Conservation (phyloP, 768 basidiomycete species). For the Tulasnella sp. region DNA sequence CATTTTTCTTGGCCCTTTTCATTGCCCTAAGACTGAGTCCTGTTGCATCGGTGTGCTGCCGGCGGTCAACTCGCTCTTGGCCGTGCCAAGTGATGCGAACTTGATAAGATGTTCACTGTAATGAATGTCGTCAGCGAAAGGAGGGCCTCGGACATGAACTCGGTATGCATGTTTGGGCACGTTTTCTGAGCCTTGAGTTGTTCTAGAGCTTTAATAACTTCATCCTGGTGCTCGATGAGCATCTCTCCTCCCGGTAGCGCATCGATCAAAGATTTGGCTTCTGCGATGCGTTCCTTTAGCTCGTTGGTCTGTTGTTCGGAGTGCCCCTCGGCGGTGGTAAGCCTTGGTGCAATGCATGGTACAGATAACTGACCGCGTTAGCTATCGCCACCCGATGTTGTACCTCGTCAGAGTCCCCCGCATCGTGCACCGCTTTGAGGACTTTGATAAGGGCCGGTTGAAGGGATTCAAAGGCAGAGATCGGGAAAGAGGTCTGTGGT, state of each 20-base stretch:
- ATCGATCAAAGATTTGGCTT: slow-evolving; percentile 58
- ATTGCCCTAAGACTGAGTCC: not conserved
- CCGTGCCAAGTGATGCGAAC: not conserved
- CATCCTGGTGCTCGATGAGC: slow-evolving; percentile 62
- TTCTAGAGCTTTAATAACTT: slow-evolving; percentile 66
- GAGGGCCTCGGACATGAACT: not conserved
- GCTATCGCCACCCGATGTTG: slow-evolving; percentile 27
- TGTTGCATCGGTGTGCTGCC: slow-evolving; percentile 1
- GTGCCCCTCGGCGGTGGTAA: not conserved
- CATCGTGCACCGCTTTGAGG: slow-evolving; percentile 24
- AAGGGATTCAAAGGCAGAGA: slow-evolving; percentile 28
- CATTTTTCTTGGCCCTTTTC: not conserved
- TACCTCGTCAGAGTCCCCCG: slow-evolving; percentile 14
- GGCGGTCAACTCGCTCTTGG: not conserved
- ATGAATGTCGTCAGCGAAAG: not conserved
- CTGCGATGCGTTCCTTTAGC: slow-evolving; percentile 55
- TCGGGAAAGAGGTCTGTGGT: slow-evolving; percentile 26
- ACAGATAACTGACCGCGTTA: slow-evolving; percentile 16
- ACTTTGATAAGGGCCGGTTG: slow-evolving; percentile 31
- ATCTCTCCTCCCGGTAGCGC: slow-evolving; percentile 71
- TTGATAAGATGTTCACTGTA: not conserved
- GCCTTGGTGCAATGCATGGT: not conserved
- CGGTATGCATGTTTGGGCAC: slow-evolving; percentile 50
- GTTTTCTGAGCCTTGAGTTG: slow-evolving; percentile 59
- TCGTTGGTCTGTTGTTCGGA: slow-evolving; percentile 57